Percentiles rank a stretch among this genome's conserved stretches.
Conservation (phyloP, 257 asterid genomes). For the Misopates orontium region DNA sequence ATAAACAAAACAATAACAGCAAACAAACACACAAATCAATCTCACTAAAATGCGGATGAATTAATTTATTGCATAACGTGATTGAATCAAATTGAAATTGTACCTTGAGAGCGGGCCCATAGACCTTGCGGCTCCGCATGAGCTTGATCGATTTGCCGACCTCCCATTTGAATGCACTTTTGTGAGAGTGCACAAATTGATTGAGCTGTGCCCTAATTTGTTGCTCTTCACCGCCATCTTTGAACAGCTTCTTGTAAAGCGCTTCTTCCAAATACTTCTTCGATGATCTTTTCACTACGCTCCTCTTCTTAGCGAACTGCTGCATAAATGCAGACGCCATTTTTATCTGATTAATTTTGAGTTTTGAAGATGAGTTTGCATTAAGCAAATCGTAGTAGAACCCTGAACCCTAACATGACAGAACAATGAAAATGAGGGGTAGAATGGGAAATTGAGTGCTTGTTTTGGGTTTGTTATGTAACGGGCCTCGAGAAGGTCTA, state of each 20-base stretch:
- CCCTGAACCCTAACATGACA: slow-evolving; percentile 30
- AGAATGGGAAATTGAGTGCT: slow-evolving; percentile 7
- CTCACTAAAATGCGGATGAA: neutral
- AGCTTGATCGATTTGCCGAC: slow-evolving; percentile 70
- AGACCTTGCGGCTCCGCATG: slow-evolving; percentile 72
- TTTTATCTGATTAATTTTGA: slow-evolving; percentile 5
- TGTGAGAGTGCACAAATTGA: slow-evolving; percentile 61
- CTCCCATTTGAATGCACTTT: slow-evolving; percentile 92
- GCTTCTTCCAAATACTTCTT: slow-evolving; percentile 79
- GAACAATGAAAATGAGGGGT: slow-evolving; percentile 16
- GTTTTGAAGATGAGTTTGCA: slow-evolving; percentile 15
- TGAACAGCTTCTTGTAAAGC: slow-evolving; percentile 75
- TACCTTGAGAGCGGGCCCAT: slow-evolving; percentile 83
- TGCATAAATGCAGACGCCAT: slow-evolving; percentile 81
- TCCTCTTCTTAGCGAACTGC: slow-evolving; percentile 66
- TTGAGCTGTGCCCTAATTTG: slow-evolving; percentile 58
- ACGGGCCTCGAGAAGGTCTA: too few relatives aligned
- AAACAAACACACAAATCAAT: neutral
- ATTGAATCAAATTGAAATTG: neutral
- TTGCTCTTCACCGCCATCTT: slow-evolving; percentile 69
- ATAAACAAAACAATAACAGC: too few relatives aligned
- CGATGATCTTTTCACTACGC: slow-evolving; percentile 55
- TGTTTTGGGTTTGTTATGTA: too few relatives aligned
- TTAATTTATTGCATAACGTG: neutral
- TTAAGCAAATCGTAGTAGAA: neutral